Conservation (phyloP, 148 eudicot genomes). For the Drosera capensis region DNA sequence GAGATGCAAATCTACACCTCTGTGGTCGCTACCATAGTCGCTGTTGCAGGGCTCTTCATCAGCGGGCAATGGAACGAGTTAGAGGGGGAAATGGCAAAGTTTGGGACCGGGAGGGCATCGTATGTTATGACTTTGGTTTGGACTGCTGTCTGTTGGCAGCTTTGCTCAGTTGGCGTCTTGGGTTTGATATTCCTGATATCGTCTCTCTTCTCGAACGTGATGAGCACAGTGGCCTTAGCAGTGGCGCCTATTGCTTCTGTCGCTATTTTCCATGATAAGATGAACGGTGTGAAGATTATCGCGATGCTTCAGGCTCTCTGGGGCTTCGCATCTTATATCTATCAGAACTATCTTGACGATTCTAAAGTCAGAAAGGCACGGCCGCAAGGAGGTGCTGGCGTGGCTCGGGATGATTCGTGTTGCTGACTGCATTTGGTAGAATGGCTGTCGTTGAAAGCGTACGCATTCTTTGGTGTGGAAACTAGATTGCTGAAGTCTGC, state of each 20-base stretch:
- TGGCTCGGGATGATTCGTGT: too few relatives aligned
- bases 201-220: slow-evolving; percentile 77
- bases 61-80: slow-evolving; percentile 75
- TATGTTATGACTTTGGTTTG: slow-evolving; percentile 62
- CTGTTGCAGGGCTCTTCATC: slow-evolving; percentile 40
- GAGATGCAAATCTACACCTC: slow-evolving; percentile 77
- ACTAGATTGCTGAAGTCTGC: too few relatives aligned
- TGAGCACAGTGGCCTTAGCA: slow-evolving; percentile 67
- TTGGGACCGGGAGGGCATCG: slow-evolving; percentile 38
- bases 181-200: slow-evolving; percentile 78
- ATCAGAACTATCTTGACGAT: slow-evolving; percentile 82
- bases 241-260: slow-evolving; percentile 70
- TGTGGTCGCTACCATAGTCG: slow-evolving; percentile 41
- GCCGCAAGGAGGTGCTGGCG: too few relatives aligned
- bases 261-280: slow-evolving; percentile 53
- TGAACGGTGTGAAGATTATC: slow-evolving; percentile 67
- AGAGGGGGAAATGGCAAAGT: slow-evolving; percentile 42
- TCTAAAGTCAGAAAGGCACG: neutral
- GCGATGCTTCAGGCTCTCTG: slow-evolving; percentile 63
- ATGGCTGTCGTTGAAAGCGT: too few relatives aligned
- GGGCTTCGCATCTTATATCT: slow-evolving; percentile 66
- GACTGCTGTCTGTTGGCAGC: slow-evolving; percentile 75
- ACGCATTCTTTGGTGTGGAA: too few relatives aligned
- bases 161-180: slow-evolving; percentile 69
- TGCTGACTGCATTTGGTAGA: too few relatives aligned